Evolutionary conservation across 306 rosid species (phyloP), one percentile per base, ranked within the genome.

Genomic region (Quercus cerris): DNA sequence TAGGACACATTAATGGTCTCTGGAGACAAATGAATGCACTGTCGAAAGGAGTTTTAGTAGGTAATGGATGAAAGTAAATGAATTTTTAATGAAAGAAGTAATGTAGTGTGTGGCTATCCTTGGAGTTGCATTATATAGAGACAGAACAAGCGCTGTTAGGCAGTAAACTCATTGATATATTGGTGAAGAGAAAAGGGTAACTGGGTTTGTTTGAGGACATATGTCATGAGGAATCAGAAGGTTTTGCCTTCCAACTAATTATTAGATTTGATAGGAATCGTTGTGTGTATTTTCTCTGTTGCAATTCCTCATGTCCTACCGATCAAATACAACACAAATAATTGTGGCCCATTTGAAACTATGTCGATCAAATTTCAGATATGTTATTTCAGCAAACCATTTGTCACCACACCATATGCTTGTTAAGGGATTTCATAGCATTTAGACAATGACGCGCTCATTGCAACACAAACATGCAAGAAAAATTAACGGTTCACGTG

Each of bases 1-100:
- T 88, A 92, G 28, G 97, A 97, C 73, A 94, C 96, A 87, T 89
- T 91, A 69, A 75, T 73, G 17, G 54, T 49, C 54, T 49, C 54
- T 49, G 54, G 54, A 49, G 46, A 41, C 11, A 41, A 41, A 8
- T 41, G 0, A 0, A 41, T 41, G 46, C 12, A 41, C 46, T 41
- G 46, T 41, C 8, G 46, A 41, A 41, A 46, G n/a, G n/a, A 46
- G 54, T 46, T 46, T 46, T 46, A 46, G 52, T 46, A 11, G 52
- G 1, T 46, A 46, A 12, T 0, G 54, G 54, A 49, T 12, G 54
- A 49, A 13, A 49, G 12, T 17, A 49, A 49, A 49, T 12, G 54
- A 49, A 46, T 3, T 46, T 46, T 10, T 46, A n/a, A 46, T 46
- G 54, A 0, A 17, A 46, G 54, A 49, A 25, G 35, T 62, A 61